Evolutionary conservation across 768 basidiomycete species (phyloP).

Genomic region (Terana coerulea): DNA sequence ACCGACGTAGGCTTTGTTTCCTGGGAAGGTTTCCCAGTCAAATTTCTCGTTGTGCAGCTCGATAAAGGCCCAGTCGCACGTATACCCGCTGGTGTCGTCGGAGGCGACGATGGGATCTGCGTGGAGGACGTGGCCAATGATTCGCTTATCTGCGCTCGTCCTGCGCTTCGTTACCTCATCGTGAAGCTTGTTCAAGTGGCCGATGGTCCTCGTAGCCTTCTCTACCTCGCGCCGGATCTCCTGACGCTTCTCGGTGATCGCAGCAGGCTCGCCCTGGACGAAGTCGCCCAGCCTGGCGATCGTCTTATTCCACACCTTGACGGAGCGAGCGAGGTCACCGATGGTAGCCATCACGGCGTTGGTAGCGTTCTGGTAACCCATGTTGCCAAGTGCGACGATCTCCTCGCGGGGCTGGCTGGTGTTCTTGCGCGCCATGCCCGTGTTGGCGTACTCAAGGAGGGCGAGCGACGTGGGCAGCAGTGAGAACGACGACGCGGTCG

Average conservation of each 20-base stretch:
- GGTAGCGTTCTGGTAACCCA: slow-evolving; percentile 23
- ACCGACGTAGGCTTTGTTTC: slow-evolving; percentile 27
- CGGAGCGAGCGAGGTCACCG: slow-evolving; percentile 13
- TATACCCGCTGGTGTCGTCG: slow-evolving; percentile 24
- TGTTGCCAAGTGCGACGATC: slow-evolving; percentile 30
- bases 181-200: slow-evolving; percentile 24
- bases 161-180: slow-evolving; percentile 24
- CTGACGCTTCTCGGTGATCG: slow-evolving; percentile 17
- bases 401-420: slow-evolving; percentile 28
- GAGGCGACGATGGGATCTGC: slow-evolving; percentile 25
- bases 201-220: slow-evolving; percentile 22
- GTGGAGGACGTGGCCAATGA: slow-evolving; percentile 33
- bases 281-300: slow-evolving; percentile 21
- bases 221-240: slow-evolving; percentile 20
- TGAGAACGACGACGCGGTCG: slow-evolving; percentile 25
- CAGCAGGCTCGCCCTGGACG: slow-evolving; percentile 15
- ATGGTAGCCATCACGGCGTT: slow-evolving; percentile 26
- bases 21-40: slow-evolving; percentile 31
- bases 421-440: slow-evolving; percentile 6
- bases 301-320: slow-evolving; percentile 20
- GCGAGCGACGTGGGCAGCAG: slow-evolving; percentile 33
- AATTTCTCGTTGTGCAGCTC: slow-evolving; percentile 27
- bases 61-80: slow-evolving; percentile 33
- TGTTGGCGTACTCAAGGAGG: slow-evolving; percentile 29
- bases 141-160: slow-evolving; percentile 22